Evolutionary conservation across 805 yeast genomes (phyloP), one percentile per base, ranked within the genome.

Genomic region (Yamadazyma phyllophila): DNA sequence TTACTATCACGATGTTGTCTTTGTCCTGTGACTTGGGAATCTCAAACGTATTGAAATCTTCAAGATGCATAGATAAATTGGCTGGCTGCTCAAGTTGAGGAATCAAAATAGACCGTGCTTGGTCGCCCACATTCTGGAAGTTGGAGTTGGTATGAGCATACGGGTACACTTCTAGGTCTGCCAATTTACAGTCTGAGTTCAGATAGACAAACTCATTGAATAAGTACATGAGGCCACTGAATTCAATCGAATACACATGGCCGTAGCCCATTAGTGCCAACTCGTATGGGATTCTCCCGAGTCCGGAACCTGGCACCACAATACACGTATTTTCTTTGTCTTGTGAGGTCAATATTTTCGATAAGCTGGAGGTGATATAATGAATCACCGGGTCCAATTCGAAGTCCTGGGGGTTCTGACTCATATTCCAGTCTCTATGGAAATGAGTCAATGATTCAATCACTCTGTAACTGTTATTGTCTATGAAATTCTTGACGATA

Each of bases 271-370:
- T 73, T 66, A 36, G 9, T 1, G 81, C 69, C 20, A 88, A 48
- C 48, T 82, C 88, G 58, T 82, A 82, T 1, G 96, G 83, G 0
- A 89, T 66, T 52, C 89, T 69, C 0, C 96, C 96, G 20, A 86
- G 69, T 0, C 98, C 98, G 1, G 94, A 80, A 0, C 98, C 98
- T 0, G 98, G 97, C 1, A 88, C 78, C 3, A 91, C 65, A 0
- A 88, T 73, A 10, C 78, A 63, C 0, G 87, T 78, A 5, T 67
- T 64, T 0, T 46, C 13, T 32, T 65, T 56, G 26, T 65, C 62
- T 7, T 51, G 46, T n/a, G 38, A 49, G 6, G 70, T 62, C 51
- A 67, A 61, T 34, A 63, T 52, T 3, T 52, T 41, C 2, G 62
- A 56, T 15, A 85, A 59, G 36, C 80, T 80, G 0, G 52, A 39